Percentiles rank a stretch among this genome's conserved stretches.
Evolutionary conservation across 2,329 filamentous ascomycete species (phyloP).

Genomic region (Chalara sp.): DNA sequence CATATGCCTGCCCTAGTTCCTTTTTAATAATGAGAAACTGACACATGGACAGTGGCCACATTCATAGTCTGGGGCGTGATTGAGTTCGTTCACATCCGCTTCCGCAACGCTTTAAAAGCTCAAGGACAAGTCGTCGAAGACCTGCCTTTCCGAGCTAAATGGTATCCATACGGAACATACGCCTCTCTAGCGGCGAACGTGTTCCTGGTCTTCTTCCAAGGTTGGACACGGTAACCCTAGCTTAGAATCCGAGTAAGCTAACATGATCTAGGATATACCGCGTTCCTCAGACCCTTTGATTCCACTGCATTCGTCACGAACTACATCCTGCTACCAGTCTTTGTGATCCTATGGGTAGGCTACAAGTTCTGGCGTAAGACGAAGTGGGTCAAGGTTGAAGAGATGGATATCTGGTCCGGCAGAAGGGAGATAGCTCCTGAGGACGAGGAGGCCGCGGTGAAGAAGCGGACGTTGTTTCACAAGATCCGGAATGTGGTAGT

Average conservation of each 20-base stretch:
- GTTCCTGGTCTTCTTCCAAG: constrained; percentile 54
- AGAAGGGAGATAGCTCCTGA: constrained; percentile 30
- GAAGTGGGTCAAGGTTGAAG: constrained; percentile 39
- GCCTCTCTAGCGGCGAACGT: constrained; percentile 50
- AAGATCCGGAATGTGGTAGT: too few species aligned
- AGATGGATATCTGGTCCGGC: constrained; percentile 51
- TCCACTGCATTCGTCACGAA: constrained; percentile 55
- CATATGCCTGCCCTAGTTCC: too few species aligned
- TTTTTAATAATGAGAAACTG: neutral
- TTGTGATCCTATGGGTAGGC: constrained; percentile 47
- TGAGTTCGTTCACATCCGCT: constrained; percentile 64
- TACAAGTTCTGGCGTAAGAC: constrained; percentile 52
- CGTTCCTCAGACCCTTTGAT: constrained; percentile 38
- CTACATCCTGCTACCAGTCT: constrained; percentile 55
- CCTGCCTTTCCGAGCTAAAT: constrained; percentile 48
- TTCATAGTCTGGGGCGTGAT: constrained; percentile 65
- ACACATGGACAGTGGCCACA: constrained; percentile 30
- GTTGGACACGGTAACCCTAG: constrained; percentile 38
- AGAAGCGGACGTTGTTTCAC: too few species aligned
- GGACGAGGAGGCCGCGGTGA: neutral
- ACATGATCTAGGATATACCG: too few species aligned
- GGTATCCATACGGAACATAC: constrained; percentile 53
- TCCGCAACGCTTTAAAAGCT: constrained; percentile 54
- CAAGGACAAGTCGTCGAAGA: constrained; percentile 49
- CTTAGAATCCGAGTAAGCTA: neutral